These are phyloP conservation scores for Saxophila tyrrhenica DNA, from an alignment of 495 filamentous ascomycete species.

Conservation along the genomic window DNA sequence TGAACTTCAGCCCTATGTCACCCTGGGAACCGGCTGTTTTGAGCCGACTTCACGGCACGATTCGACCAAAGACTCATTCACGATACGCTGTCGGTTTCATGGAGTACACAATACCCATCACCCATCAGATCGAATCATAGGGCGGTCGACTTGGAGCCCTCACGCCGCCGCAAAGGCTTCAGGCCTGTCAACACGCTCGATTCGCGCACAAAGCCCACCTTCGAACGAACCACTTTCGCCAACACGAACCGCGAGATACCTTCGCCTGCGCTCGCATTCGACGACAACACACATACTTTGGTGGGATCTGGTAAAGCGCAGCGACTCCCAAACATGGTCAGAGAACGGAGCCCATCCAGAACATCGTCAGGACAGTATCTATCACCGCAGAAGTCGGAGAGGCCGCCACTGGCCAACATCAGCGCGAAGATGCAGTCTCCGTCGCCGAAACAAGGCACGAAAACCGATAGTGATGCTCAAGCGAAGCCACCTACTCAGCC, in stretches of 20 bases:
- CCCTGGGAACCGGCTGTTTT: too few relatives aligned
- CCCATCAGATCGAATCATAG: neutral
- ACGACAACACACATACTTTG: neutral
- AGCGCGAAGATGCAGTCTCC: slow-evolving; percentile 25
- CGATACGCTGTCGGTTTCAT: too few relatives aligned
- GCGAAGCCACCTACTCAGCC: slow-evolving; percentile 26
- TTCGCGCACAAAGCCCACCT: slow-evolving; percentile 23
- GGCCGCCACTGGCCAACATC: slow-evolving; percentile 18
- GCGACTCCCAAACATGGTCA: slow-evolving; percentile 13
- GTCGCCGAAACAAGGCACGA: slow-evolving; percentile 10
- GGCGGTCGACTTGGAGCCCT: neutral
- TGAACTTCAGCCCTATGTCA: too few relatives aligned
- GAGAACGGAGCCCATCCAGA: slow-evolving; percentile 12
- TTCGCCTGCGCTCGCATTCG: neutral
- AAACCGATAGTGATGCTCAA: slow-evolving; percentile 14
- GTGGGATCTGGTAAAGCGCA: neutral
- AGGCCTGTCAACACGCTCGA: slow-evolving; percentile 24
- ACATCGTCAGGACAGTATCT: slow-evolving; percentile 9
- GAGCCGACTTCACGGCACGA: too few relatives aligned
- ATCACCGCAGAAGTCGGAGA: slow-evolving; percentile 10
- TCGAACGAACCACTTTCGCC: neutral
- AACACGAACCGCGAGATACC: neutral
- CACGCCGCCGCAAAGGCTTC: slow-evolving; percentile 3
- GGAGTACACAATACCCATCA: neutral
- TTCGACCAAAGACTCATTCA: too few relatives aligned